Base-by-base conservation (phyloP, 2,329 filamentous ascomycete species). In the Aspergillus costaricaensis region DNA sequence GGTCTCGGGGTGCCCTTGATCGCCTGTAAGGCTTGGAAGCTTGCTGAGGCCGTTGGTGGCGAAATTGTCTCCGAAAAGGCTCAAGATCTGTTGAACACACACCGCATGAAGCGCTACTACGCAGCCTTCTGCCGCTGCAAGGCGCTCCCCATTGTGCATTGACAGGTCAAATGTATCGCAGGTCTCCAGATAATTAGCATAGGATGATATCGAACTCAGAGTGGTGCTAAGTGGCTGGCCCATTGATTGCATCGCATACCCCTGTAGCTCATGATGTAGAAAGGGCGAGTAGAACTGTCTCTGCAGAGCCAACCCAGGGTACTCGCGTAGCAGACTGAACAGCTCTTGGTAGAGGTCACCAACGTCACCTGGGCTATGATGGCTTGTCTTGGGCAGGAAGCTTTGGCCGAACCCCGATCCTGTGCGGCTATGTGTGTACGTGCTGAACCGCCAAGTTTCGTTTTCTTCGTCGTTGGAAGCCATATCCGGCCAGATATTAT, bases 201-300 rank as follows among this genome's bases (percentile, higher is more conserved):
- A 58, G 0, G 59, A 59, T 8, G 61, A 61, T 10, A 65, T 56
- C 21, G 57, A 65, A 1, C 60, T 59, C 23, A 66, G 36, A 1
- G 64, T 59, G 19, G 59, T 57, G 2, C 57, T 62, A 55, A 65
- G 51, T 19, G 64, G 64, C 12, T 63, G 59, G 12, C 55, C 55
- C 62, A 65, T 60, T 1, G 59, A 60, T 14, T 61, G 60, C 17
- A 62, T 43, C 4, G 64, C 61, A 25, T 57, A 62, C 17, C 61
- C 60, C 17, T 66, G 61, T 25, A 63, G 30, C 14, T 48, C 43
- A 21, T 65, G 62, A 43, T 66, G 64, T 5, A 66, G 38, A 23
- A 66, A 66, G 0, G 64, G 62, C 12, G 64, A 66, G 57, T 55
- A 65, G 47, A 59, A 62, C 6, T 66, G 61, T 12, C 61, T 59